Evolutionary conservation across 805 yeast species (phyloP).

Genomic region (Yamadazyma olivae): DNA sequence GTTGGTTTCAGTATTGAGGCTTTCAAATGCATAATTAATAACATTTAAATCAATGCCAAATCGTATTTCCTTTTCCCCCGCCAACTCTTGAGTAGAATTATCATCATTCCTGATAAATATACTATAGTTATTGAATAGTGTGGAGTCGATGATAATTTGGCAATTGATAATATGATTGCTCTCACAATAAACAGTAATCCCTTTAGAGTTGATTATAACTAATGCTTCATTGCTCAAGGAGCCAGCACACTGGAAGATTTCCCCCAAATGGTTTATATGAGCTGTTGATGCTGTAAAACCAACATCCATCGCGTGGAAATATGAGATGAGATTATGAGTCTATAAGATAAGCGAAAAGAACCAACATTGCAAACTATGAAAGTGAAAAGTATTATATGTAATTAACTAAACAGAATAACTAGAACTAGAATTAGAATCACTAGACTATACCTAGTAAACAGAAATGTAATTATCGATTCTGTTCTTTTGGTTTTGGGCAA

Average conservation of each 20-base stretch:
- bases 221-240: slow-evolving; percentile 32
- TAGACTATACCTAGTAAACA: slow-evolving; percentile 68
- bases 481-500: slow-evolving; percentile 96
- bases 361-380: background rate
- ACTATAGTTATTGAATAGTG: slow-evolving; percentile 31
- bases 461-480: slow-evolving; percentile 88
- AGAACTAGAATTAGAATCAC: too few relatives aligned
- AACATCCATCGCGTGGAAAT: background rate
- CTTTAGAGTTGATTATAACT: slow-evolving; percentile 28
- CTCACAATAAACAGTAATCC: slow-evolving; percentile 33
- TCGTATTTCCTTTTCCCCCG: slow-evolving; percentile 10
- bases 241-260: slow-evolving; percentile 29
- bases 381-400: too few relatives aligned
- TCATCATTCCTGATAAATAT: slow-evolving; percentile 7
- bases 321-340: background rate
- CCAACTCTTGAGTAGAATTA: slow-evolving; percentile 3
- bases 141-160: slow-evolving; percentile 32
- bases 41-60: slow-evolving; percentile 37
- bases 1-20: slow-evolving; percentile 24
- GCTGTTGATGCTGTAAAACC: slow-evolving; percentile 17
- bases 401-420: too few relatives aligned
- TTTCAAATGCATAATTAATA: slow-evolving; percentile 33
- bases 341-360: background rate
- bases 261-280: slow-evolving; percentile 37
- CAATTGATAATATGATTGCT: slow-evolving; percentile 35